Evolutionary conservation across 208 protist genomes (phyloP).

Genomic region (Crithidia expoeki): DNA sequence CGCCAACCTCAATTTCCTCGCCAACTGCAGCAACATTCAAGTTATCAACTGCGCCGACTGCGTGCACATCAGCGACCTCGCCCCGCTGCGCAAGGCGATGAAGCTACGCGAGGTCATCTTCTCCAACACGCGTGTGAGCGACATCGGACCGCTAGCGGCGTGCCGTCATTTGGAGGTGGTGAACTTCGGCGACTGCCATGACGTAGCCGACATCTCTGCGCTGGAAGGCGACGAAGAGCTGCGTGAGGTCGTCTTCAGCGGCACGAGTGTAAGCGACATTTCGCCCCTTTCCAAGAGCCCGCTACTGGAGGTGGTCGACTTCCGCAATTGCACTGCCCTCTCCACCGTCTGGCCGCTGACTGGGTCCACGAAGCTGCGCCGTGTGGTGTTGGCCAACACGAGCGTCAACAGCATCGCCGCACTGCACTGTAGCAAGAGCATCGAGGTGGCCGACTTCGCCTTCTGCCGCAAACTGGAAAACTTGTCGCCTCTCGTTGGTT

Average conservation of each 20-base stretch:
- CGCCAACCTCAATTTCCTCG: slow-evolving; percentile 11
- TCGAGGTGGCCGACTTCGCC: slow-evolving; percentile 21
- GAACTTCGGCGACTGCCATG: slow-evolving; percentile 12
- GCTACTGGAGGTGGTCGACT: slow-evolving; percentile 10
- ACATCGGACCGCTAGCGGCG: slow-evolving; percentile 1
- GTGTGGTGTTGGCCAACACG: slow-evolving; percentile 10
- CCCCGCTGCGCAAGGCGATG: slow-evolving; percentile 12
- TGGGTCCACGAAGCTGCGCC: slow-evolving; percentile 8
- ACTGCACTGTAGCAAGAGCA: background rate
- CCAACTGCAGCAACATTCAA: slow-evolving; percentile 10
- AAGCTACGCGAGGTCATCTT: slow-evolving; percentile 7
- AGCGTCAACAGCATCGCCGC: slow-evolving; percentile 9
- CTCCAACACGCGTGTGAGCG: slow-evolving; percentile 5
- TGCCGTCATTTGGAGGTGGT: slow-evolving; percentile 10
- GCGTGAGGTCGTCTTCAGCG: slow-evolving; percentile 8
- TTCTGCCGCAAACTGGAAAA: slow-evolving; percentile 8
- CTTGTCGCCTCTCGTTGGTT: background rate
- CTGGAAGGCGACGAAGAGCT: slow-evolving; percentile 3
- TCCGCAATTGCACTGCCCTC: slow-evolving; percentile 2
- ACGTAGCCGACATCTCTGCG: background rate
- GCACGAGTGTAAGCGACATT: slow-evolving; percentile 8
- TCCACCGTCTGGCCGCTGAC: background rate
- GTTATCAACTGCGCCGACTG: slow-evolving; percentile 14
- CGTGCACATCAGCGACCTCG: slow-evolving; percentile 8
- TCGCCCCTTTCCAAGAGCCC: slow-evolving; percentile 9